Evolutionary conservation across 495 filamentous ascomycete genomes (phyloP), one percentile per base, ranked within the genome.

Genomic region (Penicillium coffeae): DNA sequence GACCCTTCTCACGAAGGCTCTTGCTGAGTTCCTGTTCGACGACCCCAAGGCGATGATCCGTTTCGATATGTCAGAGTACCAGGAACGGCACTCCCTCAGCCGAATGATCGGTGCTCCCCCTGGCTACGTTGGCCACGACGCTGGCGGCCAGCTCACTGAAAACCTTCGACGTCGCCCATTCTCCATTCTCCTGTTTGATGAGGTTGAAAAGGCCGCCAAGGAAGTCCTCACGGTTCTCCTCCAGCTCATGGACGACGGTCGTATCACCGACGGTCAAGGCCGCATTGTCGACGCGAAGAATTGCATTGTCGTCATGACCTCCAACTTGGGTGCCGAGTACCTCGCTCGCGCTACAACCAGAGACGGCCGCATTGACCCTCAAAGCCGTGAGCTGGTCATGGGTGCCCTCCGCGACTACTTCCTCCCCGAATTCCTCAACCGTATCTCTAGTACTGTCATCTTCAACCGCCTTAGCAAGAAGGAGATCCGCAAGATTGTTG

Each of bases 61-160:
- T 13, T 91, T 98, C 74, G 93, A 98, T 69, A 98, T 98, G 93
- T 97, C 93, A 7, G 93, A 98, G 65, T 98, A 98, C 69, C 94
- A 97, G 69, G 93, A 98, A 69, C 87, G 91, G 8, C 93, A 98
- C 69, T 89, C 91, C 1, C 82, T 98, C 19, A 94, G 88, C 59
- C 86, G 93, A 49, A 95, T 98, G 87, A 98, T 98, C 56, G 93
- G 93, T 60, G 92, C 93, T 8, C 93, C 93, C 12, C 93, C 93
- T 7, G 93, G 93, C 55, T 98, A 98, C 58, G 90, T 98, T 48
- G 93, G 93, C 20, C 90, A 98, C 64, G 93, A 98, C 55, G 84
- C 93, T 21, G 93, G 93, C 53, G 93, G 93, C 32, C 93, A 98
- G 60, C 81, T 98, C 30, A 98, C 93, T 4, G 93, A 98, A 69